Conservation (phyloP, 108 stramenopile species). For the Asterionellopsis glacialis region DNA sequence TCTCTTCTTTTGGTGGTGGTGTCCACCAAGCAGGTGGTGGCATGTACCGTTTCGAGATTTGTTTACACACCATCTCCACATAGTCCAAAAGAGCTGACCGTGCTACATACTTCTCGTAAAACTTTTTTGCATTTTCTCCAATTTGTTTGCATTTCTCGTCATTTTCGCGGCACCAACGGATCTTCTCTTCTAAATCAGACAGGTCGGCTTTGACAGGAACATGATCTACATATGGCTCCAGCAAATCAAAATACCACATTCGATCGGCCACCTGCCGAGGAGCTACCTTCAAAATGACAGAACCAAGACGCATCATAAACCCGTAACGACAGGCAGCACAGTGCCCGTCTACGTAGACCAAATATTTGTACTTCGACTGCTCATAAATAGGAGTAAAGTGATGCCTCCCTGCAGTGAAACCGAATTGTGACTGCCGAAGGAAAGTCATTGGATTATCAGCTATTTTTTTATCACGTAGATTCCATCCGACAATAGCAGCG, state of each 20-base stretch:
- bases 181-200: constrained; percentile 94
- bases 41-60: constrained; percentile 77
- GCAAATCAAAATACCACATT: constrained; percentile 99
- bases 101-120: constrained; percentile 84
- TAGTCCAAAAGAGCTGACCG: constrained; percentile 89
- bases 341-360: constrained; percentile 98
- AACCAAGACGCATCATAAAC: constrained; percentile 99
- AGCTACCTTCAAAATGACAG: constrained; percentile 96
- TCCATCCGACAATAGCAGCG: constrained; percentile 97
- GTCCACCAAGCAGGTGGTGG: constrained; percentile 74
- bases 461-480: constrained; percentile 95
- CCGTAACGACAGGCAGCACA: constrained; percentile 99
- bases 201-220: constrained; percentile 95
- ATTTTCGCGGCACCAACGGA: constrained; percentile 94
- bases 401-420: constrained; percentile 87
- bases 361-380: constrained; percentile 95
- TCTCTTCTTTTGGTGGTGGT: constrained; percentile 33
- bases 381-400: constrained; percentile 98
- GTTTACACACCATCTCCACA: constrained; percentile 80
- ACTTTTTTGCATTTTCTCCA: constrained; percentile 67
- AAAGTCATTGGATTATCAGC: constrained; percentile 87
- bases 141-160: constrained; percentile 93
- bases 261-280: constrained; percentile 90
- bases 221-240: constrained; percentile 94
- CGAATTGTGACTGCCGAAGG: constrained; percentile 71